Evolutionary conservation across 1,284 basidiomycete species (phyloP), one percentile per base, ranked within the genome.

Genomic region (Prillingera fragicola): DNA sequence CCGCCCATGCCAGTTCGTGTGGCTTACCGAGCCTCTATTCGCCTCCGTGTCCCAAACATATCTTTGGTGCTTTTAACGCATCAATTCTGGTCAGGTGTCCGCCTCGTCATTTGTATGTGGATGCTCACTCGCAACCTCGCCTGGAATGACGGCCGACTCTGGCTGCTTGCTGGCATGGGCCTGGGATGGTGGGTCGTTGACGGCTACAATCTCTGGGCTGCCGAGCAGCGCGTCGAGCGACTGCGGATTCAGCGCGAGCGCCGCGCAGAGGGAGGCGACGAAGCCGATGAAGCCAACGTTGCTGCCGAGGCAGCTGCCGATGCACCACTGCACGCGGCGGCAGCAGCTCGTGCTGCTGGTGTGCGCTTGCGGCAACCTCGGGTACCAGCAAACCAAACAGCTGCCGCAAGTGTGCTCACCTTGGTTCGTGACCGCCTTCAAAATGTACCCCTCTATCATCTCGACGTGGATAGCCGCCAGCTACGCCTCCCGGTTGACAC

Each of bases 71-170:
- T 59, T 7, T 15, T 65, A 4, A 21, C 34, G n/a, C 59, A 62
- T 45, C 41, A 62, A 14, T 52, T 59, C 43, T 64, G 62, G 54
- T 59, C 60, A 0, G 50, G 47, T 2, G 10, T 63, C 32, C 62
- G 59, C 35, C 41, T 65, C 9, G 26, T 45, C 10, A 53, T 54
- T 12, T 55, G 66, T 41, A 28, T 67, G 3, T 68, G 57, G 59
- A 68, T 70, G 67, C 44, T 70, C 29, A 62, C 59, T 15, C 38
- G 61, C 9, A 50, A 49, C 14, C 60, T 70, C 60, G 29, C 39
- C 5, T 63, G 60, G 62, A 29, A 36, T 1, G 67, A 70, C 46
- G 19, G 21, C 10, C 43, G 54, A 10, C 47, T 67, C n/a, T 65
- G 61, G 63, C 45, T 65, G 32, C 53, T 70, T 10, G 49, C 48